phyloP scores from a whole-genome alignment of 768 basidiomycete genomes.

The Hirschioporus abietinus region DNA sequence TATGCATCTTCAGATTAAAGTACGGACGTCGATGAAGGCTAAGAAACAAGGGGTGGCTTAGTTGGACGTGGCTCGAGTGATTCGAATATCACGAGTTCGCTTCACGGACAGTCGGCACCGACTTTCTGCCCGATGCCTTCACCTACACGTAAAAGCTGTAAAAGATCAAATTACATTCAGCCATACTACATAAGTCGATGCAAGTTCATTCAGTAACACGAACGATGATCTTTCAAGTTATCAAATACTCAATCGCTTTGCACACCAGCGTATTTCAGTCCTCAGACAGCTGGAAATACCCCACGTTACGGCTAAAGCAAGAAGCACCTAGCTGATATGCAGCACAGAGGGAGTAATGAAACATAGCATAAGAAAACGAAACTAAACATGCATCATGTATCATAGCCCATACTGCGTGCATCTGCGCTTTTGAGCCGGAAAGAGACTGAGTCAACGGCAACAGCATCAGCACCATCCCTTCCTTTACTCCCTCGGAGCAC shows the following conservation, averaged over 20 bases:
- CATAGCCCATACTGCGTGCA: slow-evolving; percentile 6
- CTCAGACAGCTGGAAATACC: too few relatives aligned
- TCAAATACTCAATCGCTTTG: too few relatives aligned
- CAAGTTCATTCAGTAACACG: too few relatives aligned
- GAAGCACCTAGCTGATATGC: not conserved
- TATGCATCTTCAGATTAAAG: not conserved
- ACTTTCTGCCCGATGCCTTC: too few relatives aligned
- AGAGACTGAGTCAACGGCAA: not conserved
- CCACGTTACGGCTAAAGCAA: too few relatives aligned
- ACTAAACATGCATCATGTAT: slow-evolving; percentile 1
- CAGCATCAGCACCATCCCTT: slow-evolving; percentile 5
- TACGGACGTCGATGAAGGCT: not conserved
- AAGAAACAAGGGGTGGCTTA: not conserved
- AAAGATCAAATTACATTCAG: too few relatives aligned
- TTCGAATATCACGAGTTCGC: too few relatives aligned
- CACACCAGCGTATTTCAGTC: too few relatives aligned
- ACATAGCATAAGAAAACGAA: not conserved
- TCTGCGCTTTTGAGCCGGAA: slow-evolving; percentile 5
- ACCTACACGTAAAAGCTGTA: too few relatives aligned
- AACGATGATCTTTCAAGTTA: too few relatives aligned
- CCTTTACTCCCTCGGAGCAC: slow-evolving; percentile 65
- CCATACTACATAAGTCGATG: too few relatives aligned
- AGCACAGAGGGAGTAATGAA: not conserved
- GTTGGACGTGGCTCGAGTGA: not conserved
- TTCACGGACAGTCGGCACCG: too few relatives aligned